Evolutionary conservation across 306 rosid species (phyloP).

Genomic region (Crataegus laevigata): DNA sequence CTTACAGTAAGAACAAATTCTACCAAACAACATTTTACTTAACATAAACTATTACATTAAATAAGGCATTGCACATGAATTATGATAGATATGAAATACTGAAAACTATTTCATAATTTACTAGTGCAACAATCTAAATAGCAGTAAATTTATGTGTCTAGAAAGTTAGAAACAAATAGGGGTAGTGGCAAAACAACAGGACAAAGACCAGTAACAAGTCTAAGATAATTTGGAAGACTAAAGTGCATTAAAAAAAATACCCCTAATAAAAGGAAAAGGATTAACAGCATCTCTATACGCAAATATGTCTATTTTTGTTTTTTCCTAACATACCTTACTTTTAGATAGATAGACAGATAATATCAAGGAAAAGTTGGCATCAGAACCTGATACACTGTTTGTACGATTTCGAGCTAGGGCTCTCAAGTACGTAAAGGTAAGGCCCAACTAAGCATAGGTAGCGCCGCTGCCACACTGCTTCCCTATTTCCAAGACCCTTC

Average conservation of each 20-base stretch:
- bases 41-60: neutral
- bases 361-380: constrained; percentile 16
- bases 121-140: neutral
- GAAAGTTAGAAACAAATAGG: neutral
- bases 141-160: neutral
- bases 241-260: neutral
- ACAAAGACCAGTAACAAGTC: neutral
- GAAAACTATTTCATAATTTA: neutral
- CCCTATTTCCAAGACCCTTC: constrained; percentile 94
- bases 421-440: constrained; percentile 78
- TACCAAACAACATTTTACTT: neutral
- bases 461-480: constrained; percentile 88
- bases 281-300: neutral
- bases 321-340: neutral
- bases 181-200: neutral
- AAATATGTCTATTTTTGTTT: neutral
- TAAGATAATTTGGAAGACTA: neutral
- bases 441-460: constrained; percentile 87
- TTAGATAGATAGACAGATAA: neutral
- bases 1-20: neutral
- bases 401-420: constrained; percentile 80
- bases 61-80: neutral
- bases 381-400: constrained; percentile 70
- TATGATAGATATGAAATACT: neutral
- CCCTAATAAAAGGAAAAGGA: neutral